Percentiles rank a stretch among this genome's conserved stretches.
Conservation (phyloP, 1,284 basidiomycete genomes). For the Fomitopsis schrenkii region DNA sequence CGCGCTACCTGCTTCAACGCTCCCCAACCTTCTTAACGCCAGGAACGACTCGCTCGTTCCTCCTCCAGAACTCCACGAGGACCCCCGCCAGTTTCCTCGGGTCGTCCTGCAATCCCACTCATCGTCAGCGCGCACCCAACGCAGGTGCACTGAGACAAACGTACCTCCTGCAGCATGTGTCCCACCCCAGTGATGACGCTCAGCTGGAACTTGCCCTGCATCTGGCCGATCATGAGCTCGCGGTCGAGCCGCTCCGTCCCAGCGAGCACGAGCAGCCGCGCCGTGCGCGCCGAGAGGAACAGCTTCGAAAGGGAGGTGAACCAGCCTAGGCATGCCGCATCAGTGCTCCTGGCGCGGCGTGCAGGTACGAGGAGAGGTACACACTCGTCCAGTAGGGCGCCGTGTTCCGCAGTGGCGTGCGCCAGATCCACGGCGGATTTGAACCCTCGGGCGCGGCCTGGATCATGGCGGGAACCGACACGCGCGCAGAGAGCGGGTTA, state of each 20-base stretch:
- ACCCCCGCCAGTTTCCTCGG: constrained; percentile 77
- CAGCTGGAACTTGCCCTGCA: constrained; percentile 98
- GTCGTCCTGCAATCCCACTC: constrained; percentile 59
- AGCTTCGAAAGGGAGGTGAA: constrained; percentile 78
- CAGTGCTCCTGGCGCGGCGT: too few species aligned
- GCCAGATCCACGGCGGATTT: constrained; percentile 60
- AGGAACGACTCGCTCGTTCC: constrained; percentile 77
- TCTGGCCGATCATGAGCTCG: constrained; percentile 96
- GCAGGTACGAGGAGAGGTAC: constrained; percentile 18
- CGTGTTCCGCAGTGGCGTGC: constrained; percentile 80
- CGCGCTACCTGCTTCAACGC: constrained; percentile 4
- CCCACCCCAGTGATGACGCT: constrained; percentile 85
- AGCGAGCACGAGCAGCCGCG: constrained; percentile 85
- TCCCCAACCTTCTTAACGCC: constrained; percentile 84
- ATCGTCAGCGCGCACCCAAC: not conserved
- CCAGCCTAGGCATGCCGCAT: constrained; percentile 61
- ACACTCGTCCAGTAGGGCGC: constrained; percentile 88
- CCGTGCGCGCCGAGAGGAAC: constrained; percentile 77
- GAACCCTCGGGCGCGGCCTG: constrained; percentile 42
- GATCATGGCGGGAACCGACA: constrained; percentile 81
- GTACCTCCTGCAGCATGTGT: constrained; percentile 91
- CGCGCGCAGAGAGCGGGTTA: constrained; percentile 75
- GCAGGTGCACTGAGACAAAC: constrained; percentile 12
- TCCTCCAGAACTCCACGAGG: constrained; percentile 85
- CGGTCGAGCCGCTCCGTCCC: constrained; percentile 92